Evolutionary conservation across 1,139 yeast species (phyloP).

Genomic region (Tardiomyces depauwii): DNA sequence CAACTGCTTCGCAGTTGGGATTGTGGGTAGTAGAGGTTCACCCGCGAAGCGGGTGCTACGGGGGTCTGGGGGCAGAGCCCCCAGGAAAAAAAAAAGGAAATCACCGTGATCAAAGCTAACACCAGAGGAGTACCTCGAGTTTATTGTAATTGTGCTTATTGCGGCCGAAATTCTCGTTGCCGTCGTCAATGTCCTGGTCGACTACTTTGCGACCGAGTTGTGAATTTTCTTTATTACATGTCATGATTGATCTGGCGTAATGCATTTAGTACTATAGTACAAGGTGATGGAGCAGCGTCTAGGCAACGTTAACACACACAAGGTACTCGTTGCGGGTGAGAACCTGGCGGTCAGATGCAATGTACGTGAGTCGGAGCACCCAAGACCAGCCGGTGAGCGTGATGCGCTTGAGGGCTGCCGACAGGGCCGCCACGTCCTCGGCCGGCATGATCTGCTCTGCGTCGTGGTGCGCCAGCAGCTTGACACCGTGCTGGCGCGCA

Average conservation of each 20-base stretch:
- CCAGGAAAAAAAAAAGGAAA: too few relatives aligned
- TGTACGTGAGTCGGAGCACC: conserved; percentile 18
- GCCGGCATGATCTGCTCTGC: conserved; percentile 7
- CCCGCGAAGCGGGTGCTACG: too few relatives aligned
- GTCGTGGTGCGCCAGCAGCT: conserved; percentile 24
- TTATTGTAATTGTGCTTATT: conserved; percentile 83
- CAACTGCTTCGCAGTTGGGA: too few relatives aligned
- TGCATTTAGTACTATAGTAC: too few relatives aligned
- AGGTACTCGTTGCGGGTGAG: conserved; percentile 18
- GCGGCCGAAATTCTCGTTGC: conserved; percentile 90
- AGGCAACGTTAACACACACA: conserved; percentile 4
- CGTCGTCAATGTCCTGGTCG: conserved; percentile 45
- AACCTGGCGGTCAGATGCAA: conserved; percentile 20
- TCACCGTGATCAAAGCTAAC: neutral
- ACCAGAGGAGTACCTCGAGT: conserved; percentile 63
- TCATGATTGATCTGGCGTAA: neutral
- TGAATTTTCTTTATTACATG: neutral
- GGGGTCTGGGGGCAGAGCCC: too few relatives aligned
- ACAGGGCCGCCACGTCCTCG: neutral
- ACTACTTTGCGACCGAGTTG: conserved; percentile 16
- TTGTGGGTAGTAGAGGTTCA: too few relatives aligned
- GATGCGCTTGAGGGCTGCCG: neutral
- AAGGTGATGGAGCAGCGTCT: too few relatives aligned
- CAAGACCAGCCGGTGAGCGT: conserved; percentile 14
- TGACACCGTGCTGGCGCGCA: conserved; percentile 16